Conservation (phyloP, 345 rosid species). For the Citrus trifoliata region DNA sequence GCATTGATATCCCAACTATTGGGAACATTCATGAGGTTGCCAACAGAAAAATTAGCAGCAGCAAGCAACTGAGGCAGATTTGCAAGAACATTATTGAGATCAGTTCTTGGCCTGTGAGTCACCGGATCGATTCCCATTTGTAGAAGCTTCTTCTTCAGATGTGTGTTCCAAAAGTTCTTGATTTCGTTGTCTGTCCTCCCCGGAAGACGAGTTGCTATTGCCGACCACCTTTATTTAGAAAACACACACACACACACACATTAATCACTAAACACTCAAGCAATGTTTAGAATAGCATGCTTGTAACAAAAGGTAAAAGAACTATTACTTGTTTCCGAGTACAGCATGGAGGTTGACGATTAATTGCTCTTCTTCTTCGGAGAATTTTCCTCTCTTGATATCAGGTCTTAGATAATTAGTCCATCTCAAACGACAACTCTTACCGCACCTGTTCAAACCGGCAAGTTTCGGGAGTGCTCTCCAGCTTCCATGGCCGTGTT, state of each 20-base stretch:
- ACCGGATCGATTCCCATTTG: constrained; percentile 81
- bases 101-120: constrained; percentile 74
- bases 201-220: constrained; percentile 69
- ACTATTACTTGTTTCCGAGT: constrained; percentile 68
- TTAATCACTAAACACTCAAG: not conserved
- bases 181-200: constrained; percentile 80
- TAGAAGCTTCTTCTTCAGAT: constrained; percentile 74
- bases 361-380: constrained; percentile 65
- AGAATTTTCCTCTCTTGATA: constrained; percentile 71
- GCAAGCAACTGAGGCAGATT: constrained; percentile 55
- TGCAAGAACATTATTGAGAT: constrained; percentile 41
- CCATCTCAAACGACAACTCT: constrained; percentile 82
- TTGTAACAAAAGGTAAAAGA: not conserved
- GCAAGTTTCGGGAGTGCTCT: constrained; percentile 71
- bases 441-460: constrained; percentile 75
- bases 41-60: constrained; percentile 33
- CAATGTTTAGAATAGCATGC: not conserved
- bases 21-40: constrained; percentile 32
- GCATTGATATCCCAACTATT: constrained; percentile 19
- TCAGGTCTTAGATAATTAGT: constrained; percentile 81
- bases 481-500: constrained; percentile 80
- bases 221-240: constrained; percentile 56
- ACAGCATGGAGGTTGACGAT: constrained; percentile 66
- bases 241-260: not conserved
- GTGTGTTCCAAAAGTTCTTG: constrained; percentile 83